Evolutionary conservation across 306 rosid species (phyloP).

Genomic region (Prunus dulcis): DNA sequence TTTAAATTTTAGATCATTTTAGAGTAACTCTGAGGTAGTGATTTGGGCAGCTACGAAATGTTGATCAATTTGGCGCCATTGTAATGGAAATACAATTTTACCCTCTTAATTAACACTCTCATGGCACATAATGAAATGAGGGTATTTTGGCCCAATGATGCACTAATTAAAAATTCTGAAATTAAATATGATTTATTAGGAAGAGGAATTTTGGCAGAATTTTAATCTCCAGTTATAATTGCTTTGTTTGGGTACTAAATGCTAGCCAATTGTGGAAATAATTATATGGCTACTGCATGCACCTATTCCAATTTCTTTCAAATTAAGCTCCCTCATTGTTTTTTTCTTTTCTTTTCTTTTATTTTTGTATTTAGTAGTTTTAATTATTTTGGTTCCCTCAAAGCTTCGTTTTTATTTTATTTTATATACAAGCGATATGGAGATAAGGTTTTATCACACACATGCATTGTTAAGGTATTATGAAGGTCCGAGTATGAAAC

Average conservation of each 20-base stretch:
- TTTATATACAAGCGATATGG: too few species aligned
- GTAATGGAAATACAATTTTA: not conserved
- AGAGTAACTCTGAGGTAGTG: not conserved
- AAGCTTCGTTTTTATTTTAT: not conserved
- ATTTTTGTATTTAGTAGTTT: not conserved
- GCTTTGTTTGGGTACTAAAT: conserved; percentile 18
- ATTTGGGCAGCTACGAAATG: not conserved
- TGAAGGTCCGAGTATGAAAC: too few species aligned
- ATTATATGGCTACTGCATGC: not conserved
- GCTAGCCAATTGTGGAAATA: not conserved
- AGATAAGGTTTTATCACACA: too few species aligned
- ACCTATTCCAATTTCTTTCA: conserved; percentile 4
- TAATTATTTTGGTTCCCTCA: not conserved
- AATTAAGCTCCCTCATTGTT: not conserved
- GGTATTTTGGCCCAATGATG: not conserved
- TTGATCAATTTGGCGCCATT: conserved; percentile 2
- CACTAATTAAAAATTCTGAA: not conserved
- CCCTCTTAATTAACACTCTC: not conserved
- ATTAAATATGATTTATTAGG: conserved; percentile 23
- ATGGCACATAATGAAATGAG: not conserved
- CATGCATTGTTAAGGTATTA: fast-evolving
- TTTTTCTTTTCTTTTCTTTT: not conserved
- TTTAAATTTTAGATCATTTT: not conserved
- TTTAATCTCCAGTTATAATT: conserved; percentile 7
- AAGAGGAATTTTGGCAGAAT: conserved; percentile 32